Percentiles rank a stretch among this genome's conserved stretches.
Evolutionary conservation across 2,329 filamentous ascomycete species (phyloP).

Genomic region (Colletotrichum paranaense): DNA sequence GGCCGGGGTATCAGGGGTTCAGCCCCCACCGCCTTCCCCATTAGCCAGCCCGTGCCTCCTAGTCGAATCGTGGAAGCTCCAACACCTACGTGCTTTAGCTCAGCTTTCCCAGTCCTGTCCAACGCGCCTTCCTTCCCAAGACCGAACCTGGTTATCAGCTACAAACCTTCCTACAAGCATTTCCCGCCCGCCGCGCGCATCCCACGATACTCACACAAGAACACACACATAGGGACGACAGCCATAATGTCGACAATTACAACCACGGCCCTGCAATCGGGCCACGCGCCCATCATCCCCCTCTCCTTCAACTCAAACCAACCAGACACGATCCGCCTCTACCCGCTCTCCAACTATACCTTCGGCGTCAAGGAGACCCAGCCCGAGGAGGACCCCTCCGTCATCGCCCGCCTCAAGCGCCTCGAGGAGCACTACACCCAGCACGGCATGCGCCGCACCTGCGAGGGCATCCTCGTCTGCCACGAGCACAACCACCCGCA

Average conservation of each 20-base stretch:
- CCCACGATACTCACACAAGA: neutral
- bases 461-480: slow-evolving; percentile 96
- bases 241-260: slow-evolving; percentile 84
- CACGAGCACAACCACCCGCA: slow-evolving; percentile 99
- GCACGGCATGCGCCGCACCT: slow-evolving; percentile 96
- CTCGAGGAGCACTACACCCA: slow-evolving; percentile 94
- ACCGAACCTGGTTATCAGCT: neutral
- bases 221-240: slow-evolving; percentile 31
- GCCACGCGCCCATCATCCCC: slow-evolving; percentile 81
- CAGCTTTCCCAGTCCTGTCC: slow-evolving; percentile 2
- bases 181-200: neutral
- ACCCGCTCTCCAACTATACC: slow-evolving; percentile 97
- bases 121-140: neutral
- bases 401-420: slow-evolving; percentile 89
- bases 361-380: slow-evolving; percentile 99
- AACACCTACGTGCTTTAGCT: slow-evolving; percentile 9
- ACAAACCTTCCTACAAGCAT: neutral
- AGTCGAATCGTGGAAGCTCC: slow-evolving; percentile 10
- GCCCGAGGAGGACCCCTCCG: slow-evolving; percentile 96
- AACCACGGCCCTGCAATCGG: slow-evolving; percentile 79
- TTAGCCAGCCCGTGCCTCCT: neutral
- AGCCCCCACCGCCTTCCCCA: neutral
- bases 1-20: neutral
- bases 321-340: slow-evolving; percentile 88
- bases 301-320: slow-evolving; percentile 90